Evolutionary conservation across 768 basidiomycete species (phyloP), one percentile per base, ranked within the genome.

Genomic region (Tylopilus rubrobrunneus): DNA sequence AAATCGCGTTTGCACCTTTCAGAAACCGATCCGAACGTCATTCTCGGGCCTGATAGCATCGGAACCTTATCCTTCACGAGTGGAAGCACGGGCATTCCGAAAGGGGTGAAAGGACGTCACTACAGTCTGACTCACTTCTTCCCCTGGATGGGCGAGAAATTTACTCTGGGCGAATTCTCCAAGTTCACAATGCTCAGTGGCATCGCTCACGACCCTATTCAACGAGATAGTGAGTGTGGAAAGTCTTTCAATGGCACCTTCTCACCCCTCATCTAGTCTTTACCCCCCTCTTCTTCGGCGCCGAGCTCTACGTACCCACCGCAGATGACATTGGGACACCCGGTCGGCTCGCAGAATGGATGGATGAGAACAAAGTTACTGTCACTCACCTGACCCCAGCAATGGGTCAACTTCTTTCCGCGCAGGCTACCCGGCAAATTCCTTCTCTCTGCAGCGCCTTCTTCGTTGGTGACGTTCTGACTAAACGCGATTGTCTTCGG

Each of bases 171-270:
- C 36, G 76, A 84, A 53, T 71, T 77, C 29, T 92, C 89, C 57
- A 91, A 84, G 70, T 99, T 97, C 65, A 98, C 97, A 0, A 98
- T 99, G 97, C 80, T 99, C 29, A 95, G 92, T 62, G 97, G 97
- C 19, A 99, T 99, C 51, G 97, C 97, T 12, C 97, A 99, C 65
- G 97, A 99, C 72, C 97, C 97, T 10, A 97, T 99, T 60, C 97
- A 99, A 67, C 84, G 97, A 61, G 97, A 99, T 65, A 99, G 95
- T 98, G 56, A 75, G 95, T 79, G 27, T 51, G 14, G 33, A 44
- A n/a, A 45, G 43, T 39, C 23, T 8, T 11, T 5, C n/a, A 27
- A 29, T 48, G 3, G 5, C 14, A n/a, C 8, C 19, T 28, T 17
- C 27, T 55, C 49, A 56, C 39, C 48, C 60, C 40, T 54, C 41